Evolutionary conservation across 2,329 filamentous ascomycete genomes (phyloP), one percentile per base, ranked within the genome.

Genomic region (Pyricularia grisea): DNA sequence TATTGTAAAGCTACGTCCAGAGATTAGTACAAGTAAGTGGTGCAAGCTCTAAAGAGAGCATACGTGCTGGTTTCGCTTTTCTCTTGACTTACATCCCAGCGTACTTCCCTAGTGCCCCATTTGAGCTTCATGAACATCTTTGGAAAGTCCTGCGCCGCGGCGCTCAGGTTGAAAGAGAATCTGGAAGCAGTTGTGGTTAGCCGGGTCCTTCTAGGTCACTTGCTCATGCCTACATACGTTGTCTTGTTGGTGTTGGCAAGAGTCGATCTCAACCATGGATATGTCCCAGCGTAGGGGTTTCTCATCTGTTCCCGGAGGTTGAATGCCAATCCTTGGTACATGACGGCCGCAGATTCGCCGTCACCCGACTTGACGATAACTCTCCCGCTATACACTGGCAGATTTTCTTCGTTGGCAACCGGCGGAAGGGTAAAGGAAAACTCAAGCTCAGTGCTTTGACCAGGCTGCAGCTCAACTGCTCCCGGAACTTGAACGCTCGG

Each of bases 341-440:
- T 75, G 4, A 78, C 73, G 7, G 73, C 75, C 30, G 78, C 71
- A n/a, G 73, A 70, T 68, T 79, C 77, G 27, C 75, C 76, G 64
- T 75, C 75, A 69, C 73, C 75, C 23, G 73, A 74, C 31, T 17
- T 23, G 65, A 79, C 71, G 23, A 76, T 70, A n/a, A 79, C 73
- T 67, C 75, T 76, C 63, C 78, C 78, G 66, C 76, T 76, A 67
- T 78, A 79, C 20, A 78, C 69, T 1, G 77, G 77, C 28, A 79
- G 70, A 14, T 69, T 33, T 10, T 75, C 73, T 9, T 72, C 73
- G 9, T 71, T 71, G 23, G 33, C 33, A n/a, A 50, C 33, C 12
- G 1, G 65, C 23, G 65, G 65, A 25, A 42, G 23, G 65, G 33
- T 20, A 67, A 78, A 75, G 55, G 71, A 70, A 69, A 77, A 23